These are phyloP conservation scores for Flagelloscypha sp. DNA, from an alignment of 768 basidiomycete species.

Conservation along the genomic window DNA sequence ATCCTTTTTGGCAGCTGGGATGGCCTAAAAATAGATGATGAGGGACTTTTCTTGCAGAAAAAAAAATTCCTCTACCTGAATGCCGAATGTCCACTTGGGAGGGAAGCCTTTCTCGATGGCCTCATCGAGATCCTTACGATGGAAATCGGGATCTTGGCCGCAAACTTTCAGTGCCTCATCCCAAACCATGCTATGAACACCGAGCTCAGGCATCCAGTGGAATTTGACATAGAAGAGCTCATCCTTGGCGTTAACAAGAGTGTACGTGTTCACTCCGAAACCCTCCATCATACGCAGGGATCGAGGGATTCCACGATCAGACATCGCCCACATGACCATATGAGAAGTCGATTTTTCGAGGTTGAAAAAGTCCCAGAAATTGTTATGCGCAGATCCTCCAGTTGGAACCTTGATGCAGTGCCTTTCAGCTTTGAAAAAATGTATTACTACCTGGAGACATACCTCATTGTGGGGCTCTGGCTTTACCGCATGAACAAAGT, in stretches of 20 bases:
- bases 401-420: no score
- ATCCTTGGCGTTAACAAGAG: slow-evolving; percentile 57
- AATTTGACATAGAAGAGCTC: slow-evolving; percentile 83
- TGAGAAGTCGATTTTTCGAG: slow-evolving; percentile 40
- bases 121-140: slow-evolving; percentile 78
- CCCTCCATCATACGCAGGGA: slow-evolving; percentile 88
- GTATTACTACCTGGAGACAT: no score
- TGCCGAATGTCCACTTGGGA: slow-evolving; percentile 74
- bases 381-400: slow-evolving; percentile 69
- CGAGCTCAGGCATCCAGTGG: slow-evolving; percentile 75
- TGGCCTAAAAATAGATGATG: no score
- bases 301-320: slow-evolving; percentile 77
- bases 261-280: slow-evolving; percentile 81
- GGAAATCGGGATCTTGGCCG: slow-evolving; percentile 88
- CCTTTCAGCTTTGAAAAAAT: no score
- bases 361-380: slow-evolving; percentile 70
- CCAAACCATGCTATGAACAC: slow-evolving; percentile 80
- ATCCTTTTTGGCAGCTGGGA: slow-evolving; percentile 66
- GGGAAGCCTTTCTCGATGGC: slow-evolving; percentile 66
- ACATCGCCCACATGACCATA: slow-evolving; percentile 81
- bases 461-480: slow-evolving; percentile 83
- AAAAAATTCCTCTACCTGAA: no score
- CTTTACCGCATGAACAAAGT: slow-evolving; percentile 77
- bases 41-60: no score
- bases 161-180: slow-evolving; percentile 80